These are phyloP conservation scores for Schizochytrium sp. DNA, from an alignment of 108 stramenopile genomes.

Conservation along the genomic window DNA sequence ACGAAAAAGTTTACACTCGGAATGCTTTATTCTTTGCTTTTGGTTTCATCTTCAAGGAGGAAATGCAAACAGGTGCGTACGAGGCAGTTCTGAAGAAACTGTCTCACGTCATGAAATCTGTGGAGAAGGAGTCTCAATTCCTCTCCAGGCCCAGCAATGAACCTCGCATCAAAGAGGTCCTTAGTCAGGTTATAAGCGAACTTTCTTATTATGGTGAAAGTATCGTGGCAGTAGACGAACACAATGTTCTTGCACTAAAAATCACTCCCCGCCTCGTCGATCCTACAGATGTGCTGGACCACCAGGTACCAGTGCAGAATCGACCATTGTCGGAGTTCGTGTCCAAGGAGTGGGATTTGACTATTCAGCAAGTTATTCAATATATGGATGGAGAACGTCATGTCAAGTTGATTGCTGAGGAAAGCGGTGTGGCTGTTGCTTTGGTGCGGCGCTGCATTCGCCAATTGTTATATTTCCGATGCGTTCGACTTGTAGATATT, in stretches of 20 bases:
- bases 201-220: constrained; percentile 31
- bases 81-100: constrained; percentile 21
- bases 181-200: constrained; percentile 27
- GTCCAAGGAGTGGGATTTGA: constrained; percentile 45
- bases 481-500: constrained; percentile 48
- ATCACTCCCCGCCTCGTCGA: constrained; percentile 27
- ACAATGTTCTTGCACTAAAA: constrained; percentile 40
- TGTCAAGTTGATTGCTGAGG: constrained; percentile 20
- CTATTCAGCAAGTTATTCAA: constrained; percentile 36
- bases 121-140: constrained; percentile 4
- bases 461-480: constrained; percentile 35
- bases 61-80: constrained; percentile 1
- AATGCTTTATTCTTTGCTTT: constrained; percentile 47
- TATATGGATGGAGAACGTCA: constrained; percentile 50
- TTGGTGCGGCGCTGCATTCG: constrained; percentile 52
- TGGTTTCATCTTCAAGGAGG: constrained; percentile 31
- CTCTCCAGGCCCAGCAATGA: not conserved
- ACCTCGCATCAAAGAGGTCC: not conserved
- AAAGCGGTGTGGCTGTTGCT: constrained; percentile 58
- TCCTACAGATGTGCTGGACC: constrained; percentile 30
- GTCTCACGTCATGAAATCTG: constrained; percentile 33
- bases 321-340: not conserved
- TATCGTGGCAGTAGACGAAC: constrained; percentile 14
- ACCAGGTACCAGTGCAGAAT: constrained; percentile 39
- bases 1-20: not conserved